A percentile compares a stretch with the other conserved stretches of the same genome.
Evolutionary conservation across 225 moss, liverwort and hornwort species (phyloP).

Genomic region (Physcomitrellopsis africana): DNA sequence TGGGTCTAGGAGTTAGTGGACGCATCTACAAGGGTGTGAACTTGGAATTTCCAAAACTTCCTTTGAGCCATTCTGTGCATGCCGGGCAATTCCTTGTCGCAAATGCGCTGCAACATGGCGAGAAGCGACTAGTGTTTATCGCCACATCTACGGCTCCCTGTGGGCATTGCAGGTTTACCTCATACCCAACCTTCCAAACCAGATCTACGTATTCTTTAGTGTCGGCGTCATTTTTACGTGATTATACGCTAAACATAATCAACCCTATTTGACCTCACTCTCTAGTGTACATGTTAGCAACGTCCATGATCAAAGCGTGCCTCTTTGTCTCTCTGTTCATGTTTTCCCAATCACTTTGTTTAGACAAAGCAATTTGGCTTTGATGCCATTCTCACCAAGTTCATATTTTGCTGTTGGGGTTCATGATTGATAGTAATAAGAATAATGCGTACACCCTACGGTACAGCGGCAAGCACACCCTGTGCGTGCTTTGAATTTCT

Average conservation of each 20-base stretch:
- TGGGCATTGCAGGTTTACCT: slow-evolving; percentile 52
- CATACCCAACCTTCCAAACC: background rate
- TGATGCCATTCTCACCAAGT: background rate
- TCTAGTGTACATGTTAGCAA: background rate
- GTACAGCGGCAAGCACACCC: slow-evolving; percentile 1
- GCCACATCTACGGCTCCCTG: slow-evolving; percentile 71
- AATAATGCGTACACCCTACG: background rate
- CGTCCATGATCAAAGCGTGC: background rate
- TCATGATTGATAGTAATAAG: background rate
- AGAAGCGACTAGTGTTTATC: slow-evolving; percentile 54
- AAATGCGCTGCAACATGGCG: slow-evolving; percentile 68
- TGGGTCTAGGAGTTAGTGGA: slow-evolving; percentile 66
- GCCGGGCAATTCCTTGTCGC: slow-evolving; percentile 77
- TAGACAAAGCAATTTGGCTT: background rate
- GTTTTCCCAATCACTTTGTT: slow-evolving; percentile 12
- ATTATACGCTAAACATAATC: no score
- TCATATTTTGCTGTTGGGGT: background rate
- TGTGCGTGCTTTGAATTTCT: slow-evolving; percentile 1
- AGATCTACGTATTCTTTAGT: background rate
- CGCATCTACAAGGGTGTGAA: slow-evolving; percentile 73
- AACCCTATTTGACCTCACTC: background rate
- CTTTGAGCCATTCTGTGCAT: slow-evolving; percentile 60
- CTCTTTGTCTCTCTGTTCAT: slow-evolving; percentile 9
- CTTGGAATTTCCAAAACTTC: slow-evolving; percentile 58
- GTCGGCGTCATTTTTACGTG: background rate